Evolutionary conservation across 441 rosid species (phyloP), one percentile per base, ranked within the genome.

Genomic region (Populus hybrid): DNA sequence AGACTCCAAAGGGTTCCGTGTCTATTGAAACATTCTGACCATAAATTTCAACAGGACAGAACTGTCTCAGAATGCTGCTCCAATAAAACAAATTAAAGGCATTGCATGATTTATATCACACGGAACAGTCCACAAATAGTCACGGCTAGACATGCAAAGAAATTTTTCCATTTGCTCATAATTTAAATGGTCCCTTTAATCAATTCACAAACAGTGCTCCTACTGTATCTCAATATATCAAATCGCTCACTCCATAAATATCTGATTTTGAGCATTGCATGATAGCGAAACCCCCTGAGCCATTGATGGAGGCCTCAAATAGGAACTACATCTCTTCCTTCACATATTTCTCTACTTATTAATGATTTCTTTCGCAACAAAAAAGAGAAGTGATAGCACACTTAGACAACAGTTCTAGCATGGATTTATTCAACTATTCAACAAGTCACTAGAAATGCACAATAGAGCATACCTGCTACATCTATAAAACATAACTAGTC

Each of bases 401-500:
- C 12, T n/a, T n/a, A n/a, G 23, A 10, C 4, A 4, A 65, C 32
- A 70, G 4, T 28, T 66, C 67, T 38, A 70, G 11, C 19, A 65
- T 9, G 69, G 18, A 78, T 40, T 14, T 19, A 71, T 40, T 10
- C 14, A 72, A 70, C 72, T 32, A 63, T n/a, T 38, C 26, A 67
- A 65, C 53, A 18, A 74, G 63, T 23, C 7, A 34, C 28, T 19
- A 35, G 36, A 42, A 40, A 32, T 34, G 35, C 32, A 19, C 24
- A 40, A 63, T 24, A 71, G 7, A 78, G 71, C 74, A 79, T 89
- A 96, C 99, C 94, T 91, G 94, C 97, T 91, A 85, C 98, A 94
- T 81, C 94, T 86, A 84, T 94, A 88, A 83, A 96, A 86, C 93
- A 91, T 75, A 75, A 91, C 86, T 74, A 96, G 86, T 68, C 98